Evolutionary conservation across 129 eudicot genomes (phyloP).

Genomic region (Centella asiatica): DNA sequence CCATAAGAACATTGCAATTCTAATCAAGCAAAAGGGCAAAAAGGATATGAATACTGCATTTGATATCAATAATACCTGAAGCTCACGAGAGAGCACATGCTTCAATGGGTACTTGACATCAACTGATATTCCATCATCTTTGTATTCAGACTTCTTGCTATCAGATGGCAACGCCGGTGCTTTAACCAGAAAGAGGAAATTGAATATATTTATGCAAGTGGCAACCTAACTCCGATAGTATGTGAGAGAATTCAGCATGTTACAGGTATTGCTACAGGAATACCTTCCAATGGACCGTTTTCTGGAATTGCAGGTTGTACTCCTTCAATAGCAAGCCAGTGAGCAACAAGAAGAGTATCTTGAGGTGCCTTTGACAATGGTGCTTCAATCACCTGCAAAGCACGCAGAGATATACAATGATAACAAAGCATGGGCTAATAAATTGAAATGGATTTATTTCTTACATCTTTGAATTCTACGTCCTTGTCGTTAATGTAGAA

Average conservation of each 20-base stretch:
- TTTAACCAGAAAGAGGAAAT: slow-evolving; percentile 16
- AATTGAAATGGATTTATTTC: neutral
- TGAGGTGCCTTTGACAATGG: slow-evolving; percentile 77
- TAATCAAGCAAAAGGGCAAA: neutral
- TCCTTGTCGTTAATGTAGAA: slow-evolving; percentile 76
- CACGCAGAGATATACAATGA: neutral
- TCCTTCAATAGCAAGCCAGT: slow-evolving; percentile 96
- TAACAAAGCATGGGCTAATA: neutral
- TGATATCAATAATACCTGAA: slow-evolving; percentile 51
- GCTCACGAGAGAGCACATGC: slow-evolving; percentile 91
- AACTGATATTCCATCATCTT: slow-evolving; percentile 58
- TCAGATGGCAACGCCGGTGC: slow-evolving; percentile 55
- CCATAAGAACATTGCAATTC: neutral
- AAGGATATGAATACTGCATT: neutral
- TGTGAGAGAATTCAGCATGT: neutral
- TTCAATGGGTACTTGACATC: slow-evolving; percentile 69
- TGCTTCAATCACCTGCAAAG: slow-evolving; percentile 68
- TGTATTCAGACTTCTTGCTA: slow-evolving; percentile 57
- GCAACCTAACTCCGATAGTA: neutral
- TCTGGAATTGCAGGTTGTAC: slow-evolving; percentile 92
- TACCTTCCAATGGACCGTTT: slow-evolving; percentile 78
- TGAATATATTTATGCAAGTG: neutral
- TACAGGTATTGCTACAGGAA: slow-evolving; percentile 5
- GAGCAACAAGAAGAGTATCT: slow-evolving; percentile 55
- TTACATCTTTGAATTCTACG: slow-evolving; percentile 80